Percentiles rank a stretch among this genome's conserved stretches.
These are phyloP conservation scores for Beta vulgaris DNA, from an alignment of 148 eudicot genomes.

Conservation along the genomic window DNA sequence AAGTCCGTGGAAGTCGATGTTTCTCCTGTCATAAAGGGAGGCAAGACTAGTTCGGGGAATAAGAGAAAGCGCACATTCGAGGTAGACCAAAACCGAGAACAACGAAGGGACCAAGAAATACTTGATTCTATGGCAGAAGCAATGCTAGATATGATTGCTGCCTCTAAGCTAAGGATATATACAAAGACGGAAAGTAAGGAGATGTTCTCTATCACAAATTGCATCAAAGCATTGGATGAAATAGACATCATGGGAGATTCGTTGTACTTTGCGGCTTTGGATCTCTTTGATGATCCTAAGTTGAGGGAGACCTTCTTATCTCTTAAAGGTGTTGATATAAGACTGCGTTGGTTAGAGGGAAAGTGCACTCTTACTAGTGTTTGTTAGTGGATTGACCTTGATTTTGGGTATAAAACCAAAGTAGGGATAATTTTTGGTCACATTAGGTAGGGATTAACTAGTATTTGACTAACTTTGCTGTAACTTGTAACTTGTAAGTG, in stretches of 20 bases:
- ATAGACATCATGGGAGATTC: constrained; percentile 41
- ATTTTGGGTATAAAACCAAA: not conserved
- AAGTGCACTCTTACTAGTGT: constrained; percentile 35
- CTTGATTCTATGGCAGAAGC: constrained; percentile 54
- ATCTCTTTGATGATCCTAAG: constrained; percentile 57
- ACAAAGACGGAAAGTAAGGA: constrained; percentile 26
- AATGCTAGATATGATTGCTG: constrained; percentile 54
- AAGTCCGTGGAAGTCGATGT: constrained; percentile 28
- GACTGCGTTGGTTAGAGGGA: constrained; percentile 57
- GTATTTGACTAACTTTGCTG: not conserved
- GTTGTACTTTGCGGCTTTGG: constrained; percentile 59
- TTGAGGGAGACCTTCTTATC: constrained; percentile 58
- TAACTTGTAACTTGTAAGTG: no score
- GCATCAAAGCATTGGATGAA: constrained; percentile 62
- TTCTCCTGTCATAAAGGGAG: constrained; percentile 30
- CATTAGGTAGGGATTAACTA: not conserved
- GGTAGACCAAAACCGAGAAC: constrained; percentile 23
- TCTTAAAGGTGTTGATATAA: constrained; percentile 37
- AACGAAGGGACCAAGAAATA: constrained; percentile 35
- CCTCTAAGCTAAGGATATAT: constrained; percentile 37
- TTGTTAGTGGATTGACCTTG: not conserved
- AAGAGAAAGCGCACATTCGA: constrained; percentile 64
- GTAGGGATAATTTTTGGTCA: not conserved
- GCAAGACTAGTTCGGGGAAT: constrained; percentile 30
- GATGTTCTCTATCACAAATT: constrained; percentile 46